Evolutionary conservation across 164 flowering plant species (phyloP).

Genomic region (Magnolia sinica): DNA sequence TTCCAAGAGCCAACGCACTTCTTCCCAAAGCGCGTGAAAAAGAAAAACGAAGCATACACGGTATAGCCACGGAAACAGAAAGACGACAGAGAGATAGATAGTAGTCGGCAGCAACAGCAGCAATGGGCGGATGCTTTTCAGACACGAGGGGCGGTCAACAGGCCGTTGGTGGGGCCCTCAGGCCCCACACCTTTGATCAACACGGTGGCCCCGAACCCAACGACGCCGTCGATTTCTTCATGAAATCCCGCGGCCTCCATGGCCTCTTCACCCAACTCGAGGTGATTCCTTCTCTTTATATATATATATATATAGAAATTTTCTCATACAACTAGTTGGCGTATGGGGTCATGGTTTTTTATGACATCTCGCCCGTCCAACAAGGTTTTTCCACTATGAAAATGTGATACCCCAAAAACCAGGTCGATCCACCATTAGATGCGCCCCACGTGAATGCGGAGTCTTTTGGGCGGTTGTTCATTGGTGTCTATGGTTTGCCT

Average conservation of each 20-base stretch:
- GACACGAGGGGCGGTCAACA: conserved; percentile 11
- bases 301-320: background rate
- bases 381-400: too few species aligned
- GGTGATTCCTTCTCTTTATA: conserved; percentile 32
- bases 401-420: too few species aligned
- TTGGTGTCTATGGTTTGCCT: too few species aligned
- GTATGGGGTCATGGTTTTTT: too few species aligned
- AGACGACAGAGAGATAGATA: background rate
- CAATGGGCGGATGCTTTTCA: conserved; percentile 13
- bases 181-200: background rate
- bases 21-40: background rate
- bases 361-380: too few species aligned
- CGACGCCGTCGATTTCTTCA: conserved; percentile 58
- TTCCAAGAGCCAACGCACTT: too few species aligned
- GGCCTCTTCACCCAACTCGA: conserved; percentile 81
- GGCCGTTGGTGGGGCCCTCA: conserved; percentile 9
- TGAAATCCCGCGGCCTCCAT: conserved; percentile 37
- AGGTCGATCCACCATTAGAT: too few species aligned
- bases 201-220: conserved; percentile 20
- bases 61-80: too few species aligned
- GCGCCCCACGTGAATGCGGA: too few species aligned
- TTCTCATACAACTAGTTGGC: background rate
- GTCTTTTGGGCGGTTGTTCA: too few species aligned
- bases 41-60: background rate
- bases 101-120: background rate